Percentiles rank a stretch among this genome's conserved stretches.
Conservation (phyloP, 73 alveolate genomes). For the Symbiodinium pilosum region DNA sequence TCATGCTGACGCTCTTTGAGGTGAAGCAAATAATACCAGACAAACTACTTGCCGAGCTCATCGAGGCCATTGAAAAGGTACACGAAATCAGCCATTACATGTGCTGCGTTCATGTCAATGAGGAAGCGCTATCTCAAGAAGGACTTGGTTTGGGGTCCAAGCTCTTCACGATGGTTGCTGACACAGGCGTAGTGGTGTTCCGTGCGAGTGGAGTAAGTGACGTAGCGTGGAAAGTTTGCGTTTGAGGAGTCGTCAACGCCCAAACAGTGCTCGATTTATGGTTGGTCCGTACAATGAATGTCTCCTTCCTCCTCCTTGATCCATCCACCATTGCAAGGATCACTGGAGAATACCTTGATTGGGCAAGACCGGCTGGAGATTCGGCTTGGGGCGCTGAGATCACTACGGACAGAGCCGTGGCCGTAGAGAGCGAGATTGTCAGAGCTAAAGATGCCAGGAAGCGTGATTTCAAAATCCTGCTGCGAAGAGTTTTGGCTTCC, state of each 20-base stretch:
- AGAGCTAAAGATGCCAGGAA: too few species aligned
- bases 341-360: neutral
- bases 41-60: neutral
- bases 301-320: neutral
- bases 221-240: neutral
- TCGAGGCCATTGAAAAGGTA: neutral
- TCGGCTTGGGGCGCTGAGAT: neutral
- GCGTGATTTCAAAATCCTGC: neutral
- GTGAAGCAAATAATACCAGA: neutral
- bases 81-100: neutral
- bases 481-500: neutral
- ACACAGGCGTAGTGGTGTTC: neutral
- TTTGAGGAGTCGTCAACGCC: neutral
- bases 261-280: neutral
- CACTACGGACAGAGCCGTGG: neutral
- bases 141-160: neutral
- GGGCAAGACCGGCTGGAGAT: neutral
- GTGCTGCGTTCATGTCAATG: neutral
- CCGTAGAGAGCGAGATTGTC: neutral
- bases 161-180: neutral
- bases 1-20: neutral
- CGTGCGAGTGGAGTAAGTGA: neutral
- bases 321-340: neutral
- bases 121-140: neutral
- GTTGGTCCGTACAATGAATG: neutral